Base-by-base conservation (phyloP, 495 filamentous ascomycete species). In the Podospora bellae-mahoneyi region DNA sequence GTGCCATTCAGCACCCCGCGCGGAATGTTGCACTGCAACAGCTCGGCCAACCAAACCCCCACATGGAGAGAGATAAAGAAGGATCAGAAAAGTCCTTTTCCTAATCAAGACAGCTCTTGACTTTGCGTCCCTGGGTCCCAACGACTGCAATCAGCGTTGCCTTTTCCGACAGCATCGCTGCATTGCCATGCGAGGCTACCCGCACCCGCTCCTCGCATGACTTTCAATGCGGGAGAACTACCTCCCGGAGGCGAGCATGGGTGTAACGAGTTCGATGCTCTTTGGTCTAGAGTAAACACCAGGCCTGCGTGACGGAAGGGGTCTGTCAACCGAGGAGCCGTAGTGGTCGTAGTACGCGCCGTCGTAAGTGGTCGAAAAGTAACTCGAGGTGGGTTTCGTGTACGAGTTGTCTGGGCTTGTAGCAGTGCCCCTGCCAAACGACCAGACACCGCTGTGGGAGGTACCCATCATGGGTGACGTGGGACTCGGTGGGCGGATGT, bases 251-350 rank as follows among this genome's bases (percentile, higher is more conserved):
- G 30, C 30, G 64, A 82, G 66, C 76, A 84, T 80, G 39, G 82
- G 82, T 32, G 81, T 84, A 34, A 84, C 80, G 28, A 84, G 75
- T 72, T 84, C 81, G 70, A 84, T 82, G 71, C 80, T 82, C 74
- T 84, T 84, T 3, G 82, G 81, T 54, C 82, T 76, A 64, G 81
- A 82, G 74, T 84, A 81, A 53, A 74, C 72, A 6, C 77, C 75
- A 1, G 82, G 81, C 57, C 76, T 76, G 58, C 82, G 79, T 18
- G 73, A 70, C 0, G 82, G 82, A 23, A 84, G 71, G 9, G 82
- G 82, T 16, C 82, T 78, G 53, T 83, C 81, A 18, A 77, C 72
- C 61, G 74, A 75, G 10, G 70, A 71, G 55, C 78, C 75, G 18
- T 74, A 78, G 65, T 78, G 77, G 60, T 72, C 32, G 66, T 72